These are phyloP conservation scores for Panaeolus papilionaceus DNA, from an alignment of 768 basidiomycete species.

Conservation along the genomic window DNA sequence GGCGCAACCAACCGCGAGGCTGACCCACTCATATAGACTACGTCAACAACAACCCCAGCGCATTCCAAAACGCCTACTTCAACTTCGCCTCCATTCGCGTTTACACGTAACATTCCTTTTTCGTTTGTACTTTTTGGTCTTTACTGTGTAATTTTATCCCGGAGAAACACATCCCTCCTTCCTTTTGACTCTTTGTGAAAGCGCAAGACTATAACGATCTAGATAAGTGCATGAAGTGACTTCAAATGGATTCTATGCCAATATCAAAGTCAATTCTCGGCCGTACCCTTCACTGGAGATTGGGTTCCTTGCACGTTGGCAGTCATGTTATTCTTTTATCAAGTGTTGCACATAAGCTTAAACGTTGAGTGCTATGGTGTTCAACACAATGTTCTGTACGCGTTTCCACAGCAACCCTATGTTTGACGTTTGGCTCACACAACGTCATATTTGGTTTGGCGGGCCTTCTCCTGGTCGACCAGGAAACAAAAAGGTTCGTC, in stretches of 20 bases:
- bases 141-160: not conserved
- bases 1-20: not conserved
- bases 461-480: not conserved
- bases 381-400: no score
- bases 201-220: no score
- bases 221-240: no score
- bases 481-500: not conserved
- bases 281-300: no score
- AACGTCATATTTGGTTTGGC: not conserved
- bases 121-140: not conserved
- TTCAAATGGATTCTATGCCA: no score
- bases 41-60: slow-evolving; percentile 65
- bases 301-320: no score
- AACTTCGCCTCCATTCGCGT: slow-evolving; percentile 44
- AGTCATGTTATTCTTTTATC: no score
- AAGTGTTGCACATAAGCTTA: no score
- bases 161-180: not conserved
- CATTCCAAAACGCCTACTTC: slow-evolving; percentile 73
- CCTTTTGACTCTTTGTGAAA: no score
- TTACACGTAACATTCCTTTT: not conserved
- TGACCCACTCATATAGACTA: slow-evolving; percentile 43
- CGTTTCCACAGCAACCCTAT: not conserved
- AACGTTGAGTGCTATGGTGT: no score
- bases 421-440: not conserved
- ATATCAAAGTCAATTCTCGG: no score